Evolutionary conservation across 2,329 filamentous ascomycete genomes (phyloP), one percentile per base, ranked within the genome.

Genomic region (Monosporascus sp.): DNA sequence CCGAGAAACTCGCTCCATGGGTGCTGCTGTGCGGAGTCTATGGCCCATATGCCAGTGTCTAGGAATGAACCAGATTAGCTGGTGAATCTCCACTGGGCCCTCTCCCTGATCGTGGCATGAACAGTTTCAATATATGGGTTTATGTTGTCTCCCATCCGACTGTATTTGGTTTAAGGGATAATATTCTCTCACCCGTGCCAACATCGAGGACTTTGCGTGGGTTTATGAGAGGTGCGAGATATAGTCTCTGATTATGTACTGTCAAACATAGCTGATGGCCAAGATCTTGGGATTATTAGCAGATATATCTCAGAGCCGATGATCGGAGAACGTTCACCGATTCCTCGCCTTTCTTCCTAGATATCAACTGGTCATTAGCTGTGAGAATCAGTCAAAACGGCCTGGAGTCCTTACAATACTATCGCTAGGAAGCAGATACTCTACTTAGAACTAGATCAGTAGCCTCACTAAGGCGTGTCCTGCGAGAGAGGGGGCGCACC

Each of bases 141-240:
- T 34, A 34, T 34, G 31, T 34, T 34, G 5, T 14, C 9, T 34
- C 14, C 31, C 31, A 14, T 34, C 31, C 11, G 31, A 34, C 14
- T 34, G 11, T 34, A 34, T 27, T 27, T 6, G 20, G 42, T 18
- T 22, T 18, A 25, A n/a, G 22, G 6, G 7, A 3, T 18, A 17
- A 17, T 5, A 5, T 27, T 25, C 24, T 25, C 42, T 46, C 24
- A 46, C 65, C 65, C 11, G 65, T 64, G 48, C 65, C 65, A 36
- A 67, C 54, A 18, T 67, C 65, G 27, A 67, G 57, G 11, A 63
- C 63, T 45, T 57, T 59, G 49, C 57, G 62, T 18, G 65, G 59
- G 22, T 57, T 62, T 15, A 51, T 52, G 38, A 65, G 55, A 20
- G 65, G 65, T 24, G 59, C 62, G 31, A 68, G 52, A 51, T 67